These are phyloP conservation scores for Rhizoctonia solani DNA, from an alignment of 1,284 basidiomycete genomes.

Conservation along the genomic window DNA sequence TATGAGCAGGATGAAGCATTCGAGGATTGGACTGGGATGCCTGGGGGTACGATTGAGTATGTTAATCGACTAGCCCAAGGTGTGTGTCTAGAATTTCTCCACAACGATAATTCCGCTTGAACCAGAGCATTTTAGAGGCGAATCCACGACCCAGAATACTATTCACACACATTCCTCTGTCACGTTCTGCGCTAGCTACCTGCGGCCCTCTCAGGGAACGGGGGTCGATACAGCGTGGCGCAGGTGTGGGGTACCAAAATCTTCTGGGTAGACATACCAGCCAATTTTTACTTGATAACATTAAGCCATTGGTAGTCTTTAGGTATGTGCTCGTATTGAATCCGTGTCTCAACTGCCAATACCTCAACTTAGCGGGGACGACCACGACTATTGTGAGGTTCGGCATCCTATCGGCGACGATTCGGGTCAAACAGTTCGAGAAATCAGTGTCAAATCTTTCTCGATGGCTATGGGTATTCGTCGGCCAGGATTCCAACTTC, in stretches of 20 bases:
- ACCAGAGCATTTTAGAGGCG: slow-evolving; percentile 37
- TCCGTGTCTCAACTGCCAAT: slow-evolving; percentile 44
- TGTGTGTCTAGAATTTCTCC: slow-evolving; percentile 42
- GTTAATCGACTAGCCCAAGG: slow-evolving; percentile 61
- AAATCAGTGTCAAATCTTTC: slow-evolving; percentile 83
- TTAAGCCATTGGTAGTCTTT: slow-evolving; percentile 70
- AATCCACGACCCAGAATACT: slow-evolving; percentile 62
- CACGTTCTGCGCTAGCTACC: slow-evolving; percentile 65
- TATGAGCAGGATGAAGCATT: slow-evolving; percentile 54
- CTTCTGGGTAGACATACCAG: slow-evolving; percentile 74
- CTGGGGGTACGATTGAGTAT: slow-evolving; percentile 70
- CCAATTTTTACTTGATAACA: slow-evolving; percentile 64
- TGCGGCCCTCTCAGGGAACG: slow-evolving; percentile 79
- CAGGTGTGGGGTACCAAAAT: slow-evolving; percentile 81
- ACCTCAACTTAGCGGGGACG: slow-evolving; percentile 62
- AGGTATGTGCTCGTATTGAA: slow-evolving; percentile 55
- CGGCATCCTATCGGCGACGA: slow-evolving; percentile 50
- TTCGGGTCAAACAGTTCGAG: slow-evolving; percentile 50
- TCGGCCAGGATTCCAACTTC: slow-evolving; percentile 81
- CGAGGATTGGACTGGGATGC: slow-evolving; percentile 63
- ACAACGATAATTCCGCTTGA: slow-evolving; percentile 10
- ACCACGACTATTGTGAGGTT: slow-evolving; percentile 87
- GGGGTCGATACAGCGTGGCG: slow-evolving; percentile 71
- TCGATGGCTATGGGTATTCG: slow-evolving; percentile 78
- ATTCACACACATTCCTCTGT: slow-evolving; percentile 81